phyloP scores from a whole-genome alignment of 345 rosid genomes.

The Aethionema arabicum region DNA sequence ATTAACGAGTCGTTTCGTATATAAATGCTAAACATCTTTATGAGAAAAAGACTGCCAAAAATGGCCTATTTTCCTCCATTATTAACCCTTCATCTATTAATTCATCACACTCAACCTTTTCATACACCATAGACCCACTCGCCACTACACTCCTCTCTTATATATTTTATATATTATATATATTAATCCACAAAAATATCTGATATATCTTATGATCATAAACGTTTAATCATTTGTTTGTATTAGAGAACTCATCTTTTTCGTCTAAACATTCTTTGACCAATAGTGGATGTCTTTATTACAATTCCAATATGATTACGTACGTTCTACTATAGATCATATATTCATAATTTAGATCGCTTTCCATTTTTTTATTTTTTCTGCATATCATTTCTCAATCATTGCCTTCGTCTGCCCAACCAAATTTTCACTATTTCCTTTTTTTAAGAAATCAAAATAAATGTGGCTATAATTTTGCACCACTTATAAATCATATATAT shows the following conservation, averaged over 20 bases:
- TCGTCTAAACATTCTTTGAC: slow-evolving; percentile 22
- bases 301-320: slow-evolving; percentile 27
- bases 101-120: slow-evolving; percentile 23
- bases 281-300: slow-evolving; percentile 12
- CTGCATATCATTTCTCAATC: slow-evolving; percentile 15
- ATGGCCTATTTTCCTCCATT: slow-evolving; percentile 21
- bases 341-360: slow-evolving; percentile 4
- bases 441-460: background rate
- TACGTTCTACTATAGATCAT: background rate
- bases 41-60: slow-evolving; percentile 29
- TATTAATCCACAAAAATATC: no score
- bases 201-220: background rate
- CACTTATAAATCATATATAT: slow-evolving; percentile 7
- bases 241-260: slow-evolving; percentile 12
- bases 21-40: slow-evolving; percentile 30
- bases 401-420: slow-evolving; percentile 7
- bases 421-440: slow-evolving; percentile 9
- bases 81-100: slow-evolving; percentile 26
- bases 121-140: background rate
- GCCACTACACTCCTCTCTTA: slow-evolving; percentile 12
- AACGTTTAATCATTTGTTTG: slow-evolving; percentile 17
- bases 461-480: slow-evolving; percentile 7
- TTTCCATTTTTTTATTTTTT: slow-evolving; percentile 19
- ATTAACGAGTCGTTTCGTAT: slow-evolving; percentile 27
- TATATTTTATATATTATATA: no score